Evolutionary conservation across 441 rosid species (phyloP), one percentile per base, ranked within the genome.

Genomic region (Erysimum pusillum): DNA sequence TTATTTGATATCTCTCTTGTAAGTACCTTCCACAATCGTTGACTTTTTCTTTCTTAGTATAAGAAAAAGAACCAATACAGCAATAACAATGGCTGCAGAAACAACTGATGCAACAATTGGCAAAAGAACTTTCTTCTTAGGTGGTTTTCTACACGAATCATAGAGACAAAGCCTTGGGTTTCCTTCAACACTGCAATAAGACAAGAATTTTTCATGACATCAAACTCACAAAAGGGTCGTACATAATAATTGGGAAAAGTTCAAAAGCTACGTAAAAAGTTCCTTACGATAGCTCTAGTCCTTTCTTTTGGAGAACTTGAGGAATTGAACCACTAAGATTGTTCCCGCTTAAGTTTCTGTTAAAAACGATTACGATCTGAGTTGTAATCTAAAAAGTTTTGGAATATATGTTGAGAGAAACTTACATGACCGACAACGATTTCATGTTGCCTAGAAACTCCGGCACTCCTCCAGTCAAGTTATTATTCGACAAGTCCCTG

Each of bases 401-500:
- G 4, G 8, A 57, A 57, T 32, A n/a, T 34, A 9, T 32, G 39
- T 0, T 17, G 15, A 36, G 2, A 31, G 28, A 25, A 25, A 25
- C 78, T 48, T 75, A 66, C 78, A 75, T 67, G 35, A 38, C 4
- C 7, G 10, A 13, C 45, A 75, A 59, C 1, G 79, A 75, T 38
- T 67, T 59, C 56, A 67, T 67, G 62, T 9, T 58, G 38, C 62
- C 62, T 39, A 75, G 28, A 51, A 59, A 75, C 6, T 75, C 74
- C 0, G 74, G 74, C 54, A 75, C 54, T 5, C 42, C 68, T 41
- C 79, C 79, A 0, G 62, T 75, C 8, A 75, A n/a, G 15, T 46
- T 75, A 58, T 75, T 74, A 64, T 56, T 46, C 15, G 78, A 67
- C 53, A 67, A 67, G 66, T 75, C 78, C 73, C 78, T 75, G 59